Base-by-base conservation (phyloP, 163 green algal genomes). In the Chlorella variabilis region DNA sequence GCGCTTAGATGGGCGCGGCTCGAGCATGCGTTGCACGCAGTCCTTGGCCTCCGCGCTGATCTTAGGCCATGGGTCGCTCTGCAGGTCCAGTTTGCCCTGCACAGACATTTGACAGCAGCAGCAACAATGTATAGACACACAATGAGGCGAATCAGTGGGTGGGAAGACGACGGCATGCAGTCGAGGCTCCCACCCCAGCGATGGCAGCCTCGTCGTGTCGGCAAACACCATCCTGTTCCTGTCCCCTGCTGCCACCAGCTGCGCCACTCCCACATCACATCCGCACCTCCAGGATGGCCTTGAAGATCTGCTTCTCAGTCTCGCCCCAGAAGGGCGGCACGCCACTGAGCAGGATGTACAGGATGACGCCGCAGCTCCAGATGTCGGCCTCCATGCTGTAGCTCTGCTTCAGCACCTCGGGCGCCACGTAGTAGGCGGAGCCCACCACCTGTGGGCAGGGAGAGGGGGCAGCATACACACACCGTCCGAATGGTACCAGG, bases 261-360 rank as follows among this genome's bases (percentile, higher is more conserved):
- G n/a, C n/a, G 6, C 59, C 54, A 25, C 65, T 42, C 61, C 65
- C 13, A 9, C 38, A 15, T 54, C n/a, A 41, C n/a, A 29, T 1
- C 5, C 71, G 77, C 66, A 92, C 94, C 73, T 91, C 92, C 15
- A 98, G 91, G 63, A 99, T 94, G 29, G 88, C 82, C 74, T 98
- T 92, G 75, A 99, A 96, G 81, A 99, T 98, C 84, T 96, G 92
- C 87, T 97, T 92, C 91, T 99, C 96, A 23, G 91, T 98, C 70
- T 98, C 93, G 54, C 95, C 96, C 87, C 93, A 97, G 89, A 99
- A 99, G 23, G 97, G 97, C 61, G 97, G 97, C 86, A 97, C 94
- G 31, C 96, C 96, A 63, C 86, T 98, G 33, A 99, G 91, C 83
- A 99, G 87, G 87, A 99, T 99, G 93, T 99, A 99, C 70, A 99